Evolutionary conservation across 2,329 filamentous ascomycete species (phyloP), one percentile per base, ranked within the genome.

Genomic region (Penicillium sp.): DNA sequence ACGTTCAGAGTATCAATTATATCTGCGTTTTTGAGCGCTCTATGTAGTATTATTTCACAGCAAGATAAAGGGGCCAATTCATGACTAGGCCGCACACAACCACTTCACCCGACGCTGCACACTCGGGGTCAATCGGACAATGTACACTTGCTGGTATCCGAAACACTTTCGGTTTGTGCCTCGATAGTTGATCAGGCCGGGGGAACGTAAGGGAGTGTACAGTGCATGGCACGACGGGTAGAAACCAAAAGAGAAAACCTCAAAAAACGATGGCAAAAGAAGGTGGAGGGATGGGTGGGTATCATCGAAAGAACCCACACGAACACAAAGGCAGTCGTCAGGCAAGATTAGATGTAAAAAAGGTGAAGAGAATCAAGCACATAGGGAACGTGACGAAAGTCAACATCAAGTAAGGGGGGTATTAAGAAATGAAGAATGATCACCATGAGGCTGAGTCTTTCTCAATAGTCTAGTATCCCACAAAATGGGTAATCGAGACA

Each of bases 221-320:
- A 54, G 19, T 25, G 43, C 25, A 45, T 8, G 28, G 6, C 35
- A 58, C 59, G 33, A 40, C 48, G 16, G 25, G 28, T 22, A 22
- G 19, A 22, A 22, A 22, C 19, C 19, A 22, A 22, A 22, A 22
- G 10, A 26, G 52, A 30, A 19, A 26, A 46, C 4, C 33, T 28
- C 2, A 14, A 11, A 49, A 28, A n/a, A n/a, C 57, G 55, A 19
- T 22, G 42, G n/a, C 11, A 38, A 58, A 40, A 40, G 57, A 49
- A 28, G 13, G 55, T 62, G 28, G 16, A 48, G 53, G 52, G 59
- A 52, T 62, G 25, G 26, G 45, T n/a, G 55, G 51, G 53, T 57
- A 58, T 64, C 33, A 26, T 60, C 35, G 10, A 33, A 40, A 33
- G 45, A 57, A 52, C 25, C 22, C 48, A 33, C 22, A 45, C 30